Evolutionary conservation across 2,329 filamentous ascomycete species (phyloP).

Genomic region (Conoideocrella luteorostrata): DNA sequence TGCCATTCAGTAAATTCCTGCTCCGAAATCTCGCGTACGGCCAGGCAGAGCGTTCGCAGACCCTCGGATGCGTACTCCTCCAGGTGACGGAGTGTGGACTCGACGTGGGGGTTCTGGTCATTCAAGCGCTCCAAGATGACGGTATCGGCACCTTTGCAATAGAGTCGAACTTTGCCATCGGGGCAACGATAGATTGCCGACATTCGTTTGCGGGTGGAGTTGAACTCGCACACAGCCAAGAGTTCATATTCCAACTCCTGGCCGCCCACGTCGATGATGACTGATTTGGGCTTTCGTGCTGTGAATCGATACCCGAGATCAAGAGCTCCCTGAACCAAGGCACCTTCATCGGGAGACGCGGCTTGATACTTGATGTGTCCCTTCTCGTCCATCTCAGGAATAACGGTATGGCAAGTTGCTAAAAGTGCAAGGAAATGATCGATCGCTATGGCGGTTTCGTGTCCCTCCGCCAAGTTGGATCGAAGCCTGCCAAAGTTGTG

Average conservation of each 20-base stretch:
- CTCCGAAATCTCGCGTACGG: slow-evolving; percentile 88
- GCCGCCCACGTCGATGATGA: slow-evolving; percentile 73
- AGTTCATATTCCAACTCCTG: slow-evolving; percentile 78
- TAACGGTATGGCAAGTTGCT: slow-evolving; percentile 92
- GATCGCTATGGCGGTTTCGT: slow-evolving; percentile 45
- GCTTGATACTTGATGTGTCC: slow-evolving; percentile 94
- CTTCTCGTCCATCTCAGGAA: slow-evolving; percentile 79
- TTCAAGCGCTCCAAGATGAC: slow-evolving; percentile 90
- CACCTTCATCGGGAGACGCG: slow-evolving; percentile 93
- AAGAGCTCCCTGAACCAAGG: slow-evolving; percentile 88
- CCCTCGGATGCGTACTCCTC: slow-evolving; percentile 98
- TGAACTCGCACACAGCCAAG: slow-evolving; percentile 97
- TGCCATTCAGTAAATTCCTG: slow-evolving; percentile 84
- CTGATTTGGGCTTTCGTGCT: slow-evolving; percentile 80
- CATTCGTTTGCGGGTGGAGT: slow-evolving; percentile 90
- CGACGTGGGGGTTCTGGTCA: slow-evolving; percentile 77
- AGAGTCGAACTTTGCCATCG: slow-evolving; percentile 88
- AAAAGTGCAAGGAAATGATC: slow-evolving; percentile 84
- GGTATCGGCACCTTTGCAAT: slow-evolving; percentile 95
- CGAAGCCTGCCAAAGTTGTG: slow-evolving; percentile 75
- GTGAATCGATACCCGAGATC: slow-evolving; percentile 82
- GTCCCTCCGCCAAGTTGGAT: slow-evolving; percentile 56
- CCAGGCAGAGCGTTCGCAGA: slow-evolving; percentile 86
- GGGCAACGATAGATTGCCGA: slow-evolving; percentile 95
- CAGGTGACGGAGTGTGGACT: slow-evolving; percentile 87